Conservation (phyloP, 805 yeast species). For the Candida ulmi region DNA sequence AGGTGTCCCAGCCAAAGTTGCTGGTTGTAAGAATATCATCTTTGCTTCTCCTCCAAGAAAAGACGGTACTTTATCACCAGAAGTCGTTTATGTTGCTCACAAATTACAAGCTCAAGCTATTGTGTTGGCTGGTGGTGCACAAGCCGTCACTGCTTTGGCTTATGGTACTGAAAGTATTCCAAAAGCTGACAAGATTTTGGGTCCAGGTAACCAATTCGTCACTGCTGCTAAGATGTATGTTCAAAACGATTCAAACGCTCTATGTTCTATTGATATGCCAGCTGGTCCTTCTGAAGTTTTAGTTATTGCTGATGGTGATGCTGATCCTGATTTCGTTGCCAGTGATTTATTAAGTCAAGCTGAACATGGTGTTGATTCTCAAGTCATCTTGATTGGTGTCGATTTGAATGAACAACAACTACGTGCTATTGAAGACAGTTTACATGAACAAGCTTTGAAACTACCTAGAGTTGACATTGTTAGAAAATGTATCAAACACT, state of each 20-base stretch:
- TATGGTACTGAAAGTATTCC: slow-evolving; percentile 92
- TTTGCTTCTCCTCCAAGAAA: slow-evolving; percentile 94
- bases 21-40: slow-evolving; percentile 89
- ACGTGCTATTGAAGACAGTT: slow-evolving; percentile 70
- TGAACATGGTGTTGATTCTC: slow-evolving; percentile 98
- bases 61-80: slow-evolving; percentile 93
- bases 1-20: slow-evolving; percentile 97
- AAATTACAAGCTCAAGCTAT: slow-evolving; percentile 89
- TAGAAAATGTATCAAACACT: slow-evolving; percentile 87
- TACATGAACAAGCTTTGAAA: slow-evolving; percentile 73
- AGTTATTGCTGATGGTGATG: slow-evolving; percentile 83
- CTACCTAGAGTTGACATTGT: slow-evolving; percentile 93
- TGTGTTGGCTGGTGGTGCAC: slow-evolving; percentile 98
- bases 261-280: slow-evolving; percentile 98
- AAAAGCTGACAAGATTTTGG: slow-evolving; percentile 93
- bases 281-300: slow-evolving; percentile 99
- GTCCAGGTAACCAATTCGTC: slow-evolving; percentile 99
- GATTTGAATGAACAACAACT: slow-evolving; percentile 56
- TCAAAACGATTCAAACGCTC: slow-evolving; percentile 90
- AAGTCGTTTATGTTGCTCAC: slow-evolving; percentile 95
- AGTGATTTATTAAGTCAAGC: slow-evolving; percentile 95
- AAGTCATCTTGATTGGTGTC: slow-evolving; percentile 87
- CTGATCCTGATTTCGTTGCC: slow-evolving; percentile 97
- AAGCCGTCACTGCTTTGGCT: slow-evolving; percentile 98
- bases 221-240: slow-evolving; percentile 99